phyloP scores from a whole-genome alignment of 257 asterid species.

The Gardenia jasminoides region DNA sequence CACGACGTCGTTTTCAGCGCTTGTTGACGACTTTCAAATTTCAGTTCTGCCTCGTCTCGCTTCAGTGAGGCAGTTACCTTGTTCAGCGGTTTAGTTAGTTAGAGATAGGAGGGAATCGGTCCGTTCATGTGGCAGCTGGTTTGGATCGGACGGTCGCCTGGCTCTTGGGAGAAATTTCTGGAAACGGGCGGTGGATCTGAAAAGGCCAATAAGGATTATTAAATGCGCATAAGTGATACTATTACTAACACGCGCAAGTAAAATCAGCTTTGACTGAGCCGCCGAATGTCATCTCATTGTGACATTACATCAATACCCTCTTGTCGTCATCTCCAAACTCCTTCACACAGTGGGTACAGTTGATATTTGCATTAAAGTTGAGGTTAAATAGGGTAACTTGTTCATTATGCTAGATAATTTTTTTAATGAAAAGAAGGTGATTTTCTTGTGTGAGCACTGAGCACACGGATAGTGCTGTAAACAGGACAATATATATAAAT shows the following conservation, averaged over 20 bases:
- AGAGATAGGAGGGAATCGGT: not conserved
- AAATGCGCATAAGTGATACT: too few relatives aligned
- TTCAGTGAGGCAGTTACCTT: not conserved
- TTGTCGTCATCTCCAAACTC: not conserved
- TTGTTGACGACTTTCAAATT: too few relatives aligned
- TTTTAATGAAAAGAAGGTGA: not conserved
- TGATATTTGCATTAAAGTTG: not conserved
- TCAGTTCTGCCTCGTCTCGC: too few relatives aligned
- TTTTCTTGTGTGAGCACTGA: not conserved
- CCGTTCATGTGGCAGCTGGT: not conserved
- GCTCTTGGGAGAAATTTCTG: not conserved
- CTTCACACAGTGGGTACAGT: not conserved
- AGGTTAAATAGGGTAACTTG: not conserved
- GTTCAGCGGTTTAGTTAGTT: not conserved
- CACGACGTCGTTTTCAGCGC: not conserved
- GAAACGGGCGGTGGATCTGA: constrained; percentile 11
- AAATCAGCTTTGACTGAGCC: too few relatives aligned
- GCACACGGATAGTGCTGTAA: too few relatives aligned
- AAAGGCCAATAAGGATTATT: not conserved
- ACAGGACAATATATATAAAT: too few relatives aligned
- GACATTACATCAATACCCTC: not conserved
- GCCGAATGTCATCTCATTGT: not conserved
- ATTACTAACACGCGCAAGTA: too few relatives aligned
- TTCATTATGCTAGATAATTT: not conserved
- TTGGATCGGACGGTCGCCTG: not conserved